These are phyloP conservation scores for Cavenderia fasciculata DNA, from an alignment of 78 protist species.

Conservation along the genomic window DNA sequence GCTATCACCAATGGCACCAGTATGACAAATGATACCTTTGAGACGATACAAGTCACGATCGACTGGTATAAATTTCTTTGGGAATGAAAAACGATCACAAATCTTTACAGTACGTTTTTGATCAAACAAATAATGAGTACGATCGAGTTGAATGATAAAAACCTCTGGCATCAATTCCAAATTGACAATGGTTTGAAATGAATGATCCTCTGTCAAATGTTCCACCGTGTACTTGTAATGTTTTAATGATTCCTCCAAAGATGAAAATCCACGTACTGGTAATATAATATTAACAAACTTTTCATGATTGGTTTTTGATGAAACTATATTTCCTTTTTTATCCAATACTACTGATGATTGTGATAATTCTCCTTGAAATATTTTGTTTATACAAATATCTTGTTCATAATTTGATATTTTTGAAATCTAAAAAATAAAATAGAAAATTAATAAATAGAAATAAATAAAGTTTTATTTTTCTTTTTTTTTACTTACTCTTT, in stretches of 20 bases:
- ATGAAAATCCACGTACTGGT: slow-evolving; percentile 42
- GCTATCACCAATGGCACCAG: not conserved
- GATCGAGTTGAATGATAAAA: slow-evolving; percentile 54
- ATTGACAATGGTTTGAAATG: slow-evolving; percentile 14
- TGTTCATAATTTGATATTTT: slow-evolving; percentile 12
- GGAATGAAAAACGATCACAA: slow-evolving; percentile 33
- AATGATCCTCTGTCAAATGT: not conserved
- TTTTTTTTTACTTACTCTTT: slow-evolving; percentile 7
- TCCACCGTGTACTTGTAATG: slow-evolving; percentile 24
- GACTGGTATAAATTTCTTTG: slow-evolving; percentile 26
- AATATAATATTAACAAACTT: slow-evolving; percentile 46
- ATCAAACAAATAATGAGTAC: slow-evolving; percentile 40
- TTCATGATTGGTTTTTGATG: slow-evolving; percentile 12
- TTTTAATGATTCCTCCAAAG: slow-evolving; percentile 24
- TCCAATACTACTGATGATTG: slow-evolving; percentile 14
- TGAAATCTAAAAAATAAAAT: slow-evolving; percentile 13
- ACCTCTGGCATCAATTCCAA: slow-evolving; percentile 17
- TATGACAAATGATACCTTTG: slow-evolving; percentile 22
- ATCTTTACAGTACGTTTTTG: slow-evolving; percentile 27
- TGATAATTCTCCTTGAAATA: slow-evolving; percentile 51
- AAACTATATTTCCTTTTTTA: not conserved
- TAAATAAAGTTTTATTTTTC: not conserved
- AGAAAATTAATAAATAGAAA: not conserved
- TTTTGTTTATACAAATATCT: not conserved
- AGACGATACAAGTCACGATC: not conserved